Conservation (phyloP, 805 yeast genomes). For the Zygosaccharomyces siamensis region DNA sequence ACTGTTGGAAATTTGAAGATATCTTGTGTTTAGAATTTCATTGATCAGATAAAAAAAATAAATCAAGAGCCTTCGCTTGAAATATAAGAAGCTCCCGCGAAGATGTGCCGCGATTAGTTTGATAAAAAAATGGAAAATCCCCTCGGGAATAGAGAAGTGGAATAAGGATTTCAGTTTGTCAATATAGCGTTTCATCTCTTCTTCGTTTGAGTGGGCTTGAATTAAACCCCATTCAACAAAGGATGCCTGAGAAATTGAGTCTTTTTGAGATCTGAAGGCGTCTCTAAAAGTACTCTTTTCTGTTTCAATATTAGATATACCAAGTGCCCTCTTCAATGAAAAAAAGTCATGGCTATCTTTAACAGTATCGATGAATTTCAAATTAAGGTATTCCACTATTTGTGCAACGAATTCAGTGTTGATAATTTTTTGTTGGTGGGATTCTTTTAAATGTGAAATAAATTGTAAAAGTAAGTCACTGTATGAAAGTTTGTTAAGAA, state of each 20-base stretch:
- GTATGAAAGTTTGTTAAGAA: constrained; percentile 14
- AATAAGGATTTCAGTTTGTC: constrained; percentile 15
- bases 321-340: constrained; percentile 24
- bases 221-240: constrained; percentile 18
- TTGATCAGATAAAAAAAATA: constrained; percentile 18
- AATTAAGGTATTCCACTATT: constrained; percentile 20
- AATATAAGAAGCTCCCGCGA: constrained; percentile 1
- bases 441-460: constrained; percentile 12
- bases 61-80: constrained; percentile 8
- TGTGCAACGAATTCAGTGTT: not conserved
- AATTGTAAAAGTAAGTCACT: constrained; percentile 12
- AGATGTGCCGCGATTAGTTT: constrained; percentile 18
- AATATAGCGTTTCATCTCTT: constrained; percentile 10
- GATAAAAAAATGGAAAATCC: constrained; percentile 13
- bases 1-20: constrained; percentile 17
- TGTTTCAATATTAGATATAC: constrained; percentile 26
- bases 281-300: constrained; percentile 29
- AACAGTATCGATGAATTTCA: constrained; percentile 19
- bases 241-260: constrained; percentile 9
- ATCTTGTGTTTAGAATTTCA: constrained; percentile 10
- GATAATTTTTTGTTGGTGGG: constrained; percentile 8
- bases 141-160: constrained; percentile 8
- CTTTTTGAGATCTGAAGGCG: constrained; percentile 7
- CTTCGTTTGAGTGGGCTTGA: constrained; percentile 9
- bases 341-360: constrained; percentile 23